Percentiles rank a stretch among this genome's conserved stretches.
Conservation (phyloP, 805 yeast species). For the Cyberlindnera petersonii region DNA sequence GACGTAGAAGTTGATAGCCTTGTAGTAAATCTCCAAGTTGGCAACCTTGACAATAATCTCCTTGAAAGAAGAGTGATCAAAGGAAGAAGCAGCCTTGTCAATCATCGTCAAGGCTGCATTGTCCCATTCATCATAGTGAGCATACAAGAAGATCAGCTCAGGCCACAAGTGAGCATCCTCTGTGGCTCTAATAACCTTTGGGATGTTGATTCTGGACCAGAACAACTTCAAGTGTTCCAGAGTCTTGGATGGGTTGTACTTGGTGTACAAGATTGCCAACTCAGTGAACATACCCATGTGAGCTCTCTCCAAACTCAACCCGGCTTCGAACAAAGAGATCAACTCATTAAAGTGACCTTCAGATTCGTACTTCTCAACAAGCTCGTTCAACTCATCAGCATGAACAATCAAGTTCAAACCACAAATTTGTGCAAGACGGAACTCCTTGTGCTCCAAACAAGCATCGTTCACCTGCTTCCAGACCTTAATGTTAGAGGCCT, state of each 20-base stretch:
- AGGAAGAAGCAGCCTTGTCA: constrained; percentile 88
- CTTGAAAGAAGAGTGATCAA: constrained; percentile 91
- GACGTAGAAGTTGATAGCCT: constrained; percentile 93
- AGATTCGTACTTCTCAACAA: constrained; percentile 81
- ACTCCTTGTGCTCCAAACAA: constrained; percentile 91
- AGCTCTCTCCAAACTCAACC: constrained; percentile 94
- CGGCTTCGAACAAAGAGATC: constrained; percentile 90
- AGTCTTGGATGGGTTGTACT: constrained; percentile 83
- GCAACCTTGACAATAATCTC: constrained; percentile 93
- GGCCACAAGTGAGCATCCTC: constrained; percentile 95
- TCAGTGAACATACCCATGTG: constrained; percentile 99
- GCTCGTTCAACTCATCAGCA: constrained; percentile 92
- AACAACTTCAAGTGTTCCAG: constrained; percentile 95
- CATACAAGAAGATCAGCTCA: constrained; percentile 90
- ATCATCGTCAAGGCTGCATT: constrained; percentile 96
- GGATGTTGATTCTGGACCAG: constrained; percentile 98
- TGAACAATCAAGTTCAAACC: constrained; percentile 95
- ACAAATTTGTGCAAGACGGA: constrained; percentile 96
- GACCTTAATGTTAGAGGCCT: constrained; percentile 87
- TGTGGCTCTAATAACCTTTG: constrained; percentile 91
- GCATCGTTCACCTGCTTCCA: constrained; percentile 98
- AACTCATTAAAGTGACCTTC: constrained; percentile 90
- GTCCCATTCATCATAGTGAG: constrained; percentile 99
- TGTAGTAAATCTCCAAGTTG: constrained; percentile 93
- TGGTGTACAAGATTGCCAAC: constrained; percentile 84